These are phyloP conservation scores for Neofusicoccum laricinum DNA, from an alignment of 2,329 filamentous ascomycete species.

Conservation along the genomic window DNA sequence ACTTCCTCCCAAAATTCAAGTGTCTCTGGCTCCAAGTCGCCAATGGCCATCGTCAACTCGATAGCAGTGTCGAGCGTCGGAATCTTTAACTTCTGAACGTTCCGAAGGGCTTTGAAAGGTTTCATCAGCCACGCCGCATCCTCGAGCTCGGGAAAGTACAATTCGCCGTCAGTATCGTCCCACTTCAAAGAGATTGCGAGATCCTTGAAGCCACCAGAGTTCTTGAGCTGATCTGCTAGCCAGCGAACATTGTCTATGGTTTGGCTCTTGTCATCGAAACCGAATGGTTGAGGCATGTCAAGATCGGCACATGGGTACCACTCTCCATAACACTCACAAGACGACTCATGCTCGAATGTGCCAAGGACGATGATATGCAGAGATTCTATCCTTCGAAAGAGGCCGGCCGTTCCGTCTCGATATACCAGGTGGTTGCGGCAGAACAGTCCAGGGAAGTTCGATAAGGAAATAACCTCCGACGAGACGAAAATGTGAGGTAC, in stretches of 20 bases:
- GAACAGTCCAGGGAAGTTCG: background rate
- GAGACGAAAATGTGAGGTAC: background rate
- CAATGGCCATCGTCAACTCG: background rate
- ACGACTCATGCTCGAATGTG: background rate
- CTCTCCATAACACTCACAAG: background rate
- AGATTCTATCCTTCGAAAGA: background rate
- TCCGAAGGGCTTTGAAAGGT: background rate
- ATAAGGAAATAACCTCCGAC: background rate
- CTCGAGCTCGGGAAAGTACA: background rate
- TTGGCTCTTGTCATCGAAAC: background rate
- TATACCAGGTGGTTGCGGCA: background rate
- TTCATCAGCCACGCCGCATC: background rate
- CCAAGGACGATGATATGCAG: background rate
- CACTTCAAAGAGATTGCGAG: background rate
- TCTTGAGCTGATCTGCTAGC: background rate
- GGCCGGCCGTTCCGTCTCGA: background rate
- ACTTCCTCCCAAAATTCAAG: background rate
- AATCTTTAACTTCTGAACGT: background rate
- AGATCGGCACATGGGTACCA: background rate
- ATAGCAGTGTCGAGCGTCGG: background rate
- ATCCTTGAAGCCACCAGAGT: background rate
- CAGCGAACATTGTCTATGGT: background rate
- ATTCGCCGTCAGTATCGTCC: background rate
- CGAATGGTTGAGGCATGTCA: background rate
- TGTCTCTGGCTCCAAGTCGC: background rate